A percentile compares a stretch with the other conserved stretches of the same genome.
Conservation (phyloP, 2,329 filamentous ascomycete genomes). For the Triangularia setosa region DNA sequence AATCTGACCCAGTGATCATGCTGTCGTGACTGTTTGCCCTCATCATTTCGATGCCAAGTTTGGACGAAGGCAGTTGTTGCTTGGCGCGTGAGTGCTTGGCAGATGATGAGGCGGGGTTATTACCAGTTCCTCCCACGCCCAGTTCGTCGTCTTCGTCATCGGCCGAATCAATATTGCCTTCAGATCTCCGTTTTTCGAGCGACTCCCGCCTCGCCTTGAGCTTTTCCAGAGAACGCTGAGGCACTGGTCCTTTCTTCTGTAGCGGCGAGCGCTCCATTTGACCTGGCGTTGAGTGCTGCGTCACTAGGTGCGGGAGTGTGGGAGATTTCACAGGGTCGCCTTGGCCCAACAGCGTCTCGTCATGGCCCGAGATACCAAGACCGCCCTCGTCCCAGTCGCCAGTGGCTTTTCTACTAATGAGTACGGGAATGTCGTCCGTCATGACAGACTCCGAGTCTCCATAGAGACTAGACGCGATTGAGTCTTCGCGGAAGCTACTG, state of each 20-base stretch:
- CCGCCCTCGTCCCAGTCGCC: slow-evolving; percentile 79
- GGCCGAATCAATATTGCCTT: slow-evolving; percentile 76
- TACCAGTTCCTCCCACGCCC: slow-evolving; percentile 44
- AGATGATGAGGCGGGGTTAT: slow-evolving; percentile 15
- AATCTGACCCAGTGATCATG: slow-evolving; percentile 48
- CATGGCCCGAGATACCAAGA: slow-evolving; percentile 67
- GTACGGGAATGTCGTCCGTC: slow-evolving; percentile 72
- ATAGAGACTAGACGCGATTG: slow-evolving; percentile 82
- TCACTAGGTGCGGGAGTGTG: slow-evolving; percentile 46
- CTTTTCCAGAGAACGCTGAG: slow-evolving; percentile 68
- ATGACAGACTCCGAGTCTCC: slow-evolving; percentile 78
- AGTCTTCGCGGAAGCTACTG: slow-evolving; percentile 79
- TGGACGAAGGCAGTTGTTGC: slow-evolving; percentile 68
- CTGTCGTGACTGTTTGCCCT: slow-evolving; percentile 92
- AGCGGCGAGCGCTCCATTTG: slow-evolving; percentile 50
- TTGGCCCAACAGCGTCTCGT: slow-evolving; percentile 40
- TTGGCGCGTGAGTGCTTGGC: slow-evolving; percentile 50
- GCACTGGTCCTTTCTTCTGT: slow-evolving; percentile 41
- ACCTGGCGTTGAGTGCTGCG: slow-evolving; percentile 62
- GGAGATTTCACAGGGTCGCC: slow-evolving; percentile 41
- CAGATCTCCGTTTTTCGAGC: slow-evolving; percentile 66
- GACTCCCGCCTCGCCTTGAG: slow-evolving; percentile 71
- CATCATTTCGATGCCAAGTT: slow-evolving; percentile 97
- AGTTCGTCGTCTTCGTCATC: slow-evolving; percentile 95
- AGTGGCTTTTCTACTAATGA: slow-evolving; percentile 67